These are phyloP conservation scores for Halocafeteria seosinensis DNA, from an alignment of 108 stramenopile species.

Conservation along the genomic window DNA sequence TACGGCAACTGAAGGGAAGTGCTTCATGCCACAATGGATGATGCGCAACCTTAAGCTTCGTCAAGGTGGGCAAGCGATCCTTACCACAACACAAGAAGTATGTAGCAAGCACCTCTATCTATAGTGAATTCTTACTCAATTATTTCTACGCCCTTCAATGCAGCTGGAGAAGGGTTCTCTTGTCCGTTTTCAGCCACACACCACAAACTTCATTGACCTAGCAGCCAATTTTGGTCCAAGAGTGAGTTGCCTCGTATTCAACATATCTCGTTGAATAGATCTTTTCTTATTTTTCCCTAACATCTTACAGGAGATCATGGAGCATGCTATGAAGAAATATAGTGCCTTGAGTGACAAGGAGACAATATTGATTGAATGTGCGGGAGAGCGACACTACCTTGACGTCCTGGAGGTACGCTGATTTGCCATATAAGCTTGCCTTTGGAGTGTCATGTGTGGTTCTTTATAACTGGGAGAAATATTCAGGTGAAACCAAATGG, in stretches of 20 bases:
- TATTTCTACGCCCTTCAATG: background rate
- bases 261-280: no score
- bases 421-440: background rate
- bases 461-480: no score
- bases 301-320: background rate
- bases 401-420: slow-evolving; percentile 4
- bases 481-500: slow-evolving; percentile 3
- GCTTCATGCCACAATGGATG: slow-evolving; percentile 12
- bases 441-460: no score
- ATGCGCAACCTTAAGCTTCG: slow-evolving; percentile 1
- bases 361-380: background rate
- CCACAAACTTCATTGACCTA: slow-evolving; percentile 11
- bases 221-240: slow-evolving; percentile 10
- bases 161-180: background rate
- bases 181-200: slow-evolving; percentile 12
- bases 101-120: background rate
- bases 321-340: slow-evolving; percentile 3
- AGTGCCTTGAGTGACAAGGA: background rate
- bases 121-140: background rate
- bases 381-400: slow-evolving; percentile 1
- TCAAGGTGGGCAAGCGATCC: background rate
- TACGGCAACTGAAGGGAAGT: slow-evolving; percentile 5
- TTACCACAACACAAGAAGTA: background rate
- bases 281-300: background rate
- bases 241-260: background rate